Base-by-base conservation (phyloP, 345 rosid genomes). In the Orychophragmus violaceus region DNA sequence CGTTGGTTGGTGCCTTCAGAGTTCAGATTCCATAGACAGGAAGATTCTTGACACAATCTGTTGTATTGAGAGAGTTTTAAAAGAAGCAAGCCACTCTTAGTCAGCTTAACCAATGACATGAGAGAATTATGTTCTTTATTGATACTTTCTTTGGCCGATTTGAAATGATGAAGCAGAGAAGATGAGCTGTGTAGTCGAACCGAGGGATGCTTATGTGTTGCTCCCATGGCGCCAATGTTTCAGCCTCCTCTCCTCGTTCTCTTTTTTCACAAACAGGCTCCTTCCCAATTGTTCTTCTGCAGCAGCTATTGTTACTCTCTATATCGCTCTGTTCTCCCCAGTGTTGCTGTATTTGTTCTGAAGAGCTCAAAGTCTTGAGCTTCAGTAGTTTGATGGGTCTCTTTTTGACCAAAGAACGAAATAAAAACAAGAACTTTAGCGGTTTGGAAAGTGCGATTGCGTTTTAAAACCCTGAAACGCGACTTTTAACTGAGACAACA, bases 171-270 rank as follows among this genome's bases (percentile, higher is more conserved):
- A 68, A 85, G 87, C 53, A 90, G 79, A 29, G 90, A 81, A 46
- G 92, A 80, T 0, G 92, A 32, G 96, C 96, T 59, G 76, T 85
- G 87, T 93, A 93, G 70, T 93, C 91, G 77, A 84, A 93, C 5
- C 98, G 90, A 79, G 95, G 96, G 6, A 93, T 80, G 86, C 81
- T 86, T 75, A 93, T 93, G 72, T 87, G 93, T 78, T 89, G 97
- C 71, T 89, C 95, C 95, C 97, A 89, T 17, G 96, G 92, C 36
- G 83, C 74, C 87, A 89, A 78, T 62, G 59, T 29, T 71, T 58
- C 48, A 41, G 44, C 14, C 9, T 74, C 72, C 2, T 65, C 62
- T 66, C 11, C 62, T 61, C 71, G 58, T 50, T 69, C 76, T 70
- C 72, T 54, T 37, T 66, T 66, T 17, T 59, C 74, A 49, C 60